Evolutionary conservation across 1,284 basidiomycete species (phyloP), one percentile per base, ranked within the genome.

Genomic region (Phylloporus gajari): DNA sequence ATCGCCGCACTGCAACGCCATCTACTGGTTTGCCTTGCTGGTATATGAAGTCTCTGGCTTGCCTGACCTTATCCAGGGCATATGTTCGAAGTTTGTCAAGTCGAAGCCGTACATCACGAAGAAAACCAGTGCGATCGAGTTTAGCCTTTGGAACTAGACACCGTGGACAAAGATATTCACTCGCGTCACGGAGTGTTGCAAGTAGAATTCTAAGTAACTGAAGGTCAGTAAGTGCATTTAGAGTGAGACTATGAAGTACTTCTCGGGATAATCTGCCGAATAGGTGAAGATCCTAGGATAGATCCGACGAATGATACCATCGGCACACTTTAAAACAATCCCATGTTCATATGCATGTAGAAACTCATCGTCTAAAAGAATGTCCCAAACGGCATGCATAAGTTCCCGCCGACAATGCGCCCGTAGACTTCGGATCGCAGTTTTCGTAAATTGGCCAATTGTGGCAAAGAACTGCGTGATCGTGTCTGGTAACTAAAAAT

Each of bases 261-360:
- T 67, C 19, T 67, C 56, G 5, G 65, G 65, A 15, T 67, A 67
- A 19, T 67, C 66, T 8, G 58, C 58, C 3, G 66, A 67, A 13
- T 67, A 67, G 6, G 66, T 48, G 44, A 67, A 60, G 6, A 67
- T 60, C 3, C 25, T 23, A 3, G 66, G 66, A 38, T 46, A 67
- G 8, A 67, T 38, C 5, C 32, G 32, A 8, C 58, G 44, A 23
- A 11, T 15, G 3, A 67, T 12, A 4, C 66, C 66, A 60, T 67
- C 32, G 17, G 32, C 35, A 17, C 40, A 67, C 13, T 48, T n/a
- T 9, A 67, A 23, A 2, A 67, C 42, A 1, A 67, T 67, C 11
- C 66, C 66, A 30, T 67, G 59, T 5, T n/a, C 3, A 21, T 67
- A 67, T 17, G 66, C 66, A n/a, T 67, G 30, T 0, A 46, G 4